Base-by-base conservation (phyloP, 148 eudicot species). In the Vaccinium vitisidaea region DNA sequence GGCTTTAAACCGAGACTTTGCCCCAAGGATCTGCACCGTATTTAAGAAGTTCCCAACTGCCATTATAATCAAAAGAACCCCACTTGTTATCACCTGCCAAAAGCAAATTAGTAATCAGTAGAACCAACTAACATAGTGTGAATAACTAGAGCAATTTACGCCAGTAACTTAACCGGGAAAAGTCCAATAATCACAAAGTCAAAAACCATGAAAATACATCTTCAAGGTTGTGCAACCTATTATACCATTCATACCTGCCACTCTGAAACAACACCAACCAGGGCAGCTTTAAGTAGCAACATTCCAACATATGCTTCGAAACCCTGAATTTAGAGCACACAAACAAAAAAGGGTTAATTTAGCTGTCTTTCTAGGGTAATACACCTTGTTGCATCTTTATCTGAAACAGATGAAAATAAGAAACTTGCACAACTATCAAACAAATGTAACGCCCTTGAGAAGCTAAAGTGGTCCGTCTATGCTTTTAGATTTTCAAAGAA, bases 241-340 rank as follows among this genome's bases (percentile, higher is more conserved):
- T 53, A 21, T 4, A 23, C 21, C 59, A 46, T 19, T 23, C 85
- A 79, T 83, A 90, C 93, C 93, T 91, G 93, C 93, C 93, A 91
- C 81, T 91, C 92, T 1, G 92, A 86, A 52, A 82, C 83, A 78
- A 90, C 88, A 84, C 93, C 91, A 81, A 73, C 84, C 36, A 90
- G 32, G 73, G 92, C 90, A 87, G 90, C 87, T 87, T 91, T 86
- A 80, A 91, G 92, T 59, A 91, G 86, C 90, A 90, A 65, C 19
- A 90, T 82, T 43, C 93, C 93, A 53, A 88, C 88, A 84, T 90
- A 90, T 61, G 92, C 93, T 90, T 91, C 92, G 82, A 91, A 90
- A 39, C 90, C 92, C 92, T 91, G 89, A 86, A 76, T 75, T 76
- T 50, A 10, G 52, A 16, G 5, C 65, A 19, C 73, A 5, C 53